Conservation (phyloP, 345 rosid genomes). For the Eucalyptus camaldulensis region DNA sequence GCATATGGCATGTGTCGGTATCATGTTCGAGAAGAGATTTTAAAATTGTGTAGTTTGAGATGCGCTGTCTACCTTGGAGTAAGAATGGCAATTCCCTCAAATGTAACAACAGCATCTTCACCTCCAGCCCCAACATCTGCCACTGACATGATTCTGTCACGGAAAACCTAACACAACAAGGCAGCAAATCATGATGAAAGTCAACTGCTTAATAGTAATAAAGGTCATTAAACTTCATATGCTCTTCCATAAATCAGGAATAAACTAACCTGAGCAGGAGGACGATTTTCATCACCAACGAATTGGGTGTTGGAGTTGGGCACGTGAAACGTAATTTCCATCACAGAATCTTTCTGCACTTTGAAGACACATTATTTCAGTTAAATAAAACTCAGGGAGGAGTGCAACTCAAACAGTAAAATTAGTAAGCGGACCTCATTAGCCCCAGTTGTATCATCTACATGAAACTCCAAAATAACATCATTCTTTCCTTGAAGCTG, state of each 20-base stretch:
- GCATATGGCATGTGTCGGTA: not conserved
- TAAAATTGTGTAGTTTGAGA: not conserved
- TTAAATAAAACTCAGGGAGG: not conserved
- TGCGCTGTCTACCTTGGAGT: conserved; percentile 61
- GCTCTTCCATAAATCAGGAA: not conserved
- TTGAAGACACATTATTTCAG: not conserved
- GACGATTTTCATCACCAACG: conserved; percentile 85
- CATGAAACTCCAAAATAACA: conserved; percentile 91
- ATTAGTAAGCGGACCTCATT: conserved; percentile 51
- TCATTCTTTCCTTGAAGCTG: conserved; percentile 92
- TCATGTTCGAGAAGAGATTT: not conserved
- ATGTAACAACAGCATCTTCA: conserved; percentile 89
- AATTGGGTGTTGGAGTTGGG: conserved; percentile 85
- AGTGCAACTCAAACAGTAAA: not conserved
- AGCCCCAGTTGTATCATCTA: conserved; percentile 95
- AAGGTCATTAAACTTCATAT: not conserved
- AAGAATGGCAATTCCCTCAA: conserved; percentile 84
- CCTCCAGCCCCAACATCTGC: conserved; percentile 87
- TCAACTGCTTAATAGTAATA: not conserved
- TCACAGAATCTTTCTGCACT: conserved; percentile 84
- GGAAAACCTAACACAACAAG: conserved; percentile 46
- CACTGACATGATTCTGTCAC: conserved; percentile 57
- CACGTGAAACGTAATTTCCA: conserved; percentile 92
- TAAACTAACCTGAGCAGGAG: conserved; percentile 71
- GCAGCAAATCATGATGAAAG: not conserved